Evolutionary conservation across 2,329 filamentous ascomycete species (phyloP).

Genomic region (Diatrype stigma): DNA sequence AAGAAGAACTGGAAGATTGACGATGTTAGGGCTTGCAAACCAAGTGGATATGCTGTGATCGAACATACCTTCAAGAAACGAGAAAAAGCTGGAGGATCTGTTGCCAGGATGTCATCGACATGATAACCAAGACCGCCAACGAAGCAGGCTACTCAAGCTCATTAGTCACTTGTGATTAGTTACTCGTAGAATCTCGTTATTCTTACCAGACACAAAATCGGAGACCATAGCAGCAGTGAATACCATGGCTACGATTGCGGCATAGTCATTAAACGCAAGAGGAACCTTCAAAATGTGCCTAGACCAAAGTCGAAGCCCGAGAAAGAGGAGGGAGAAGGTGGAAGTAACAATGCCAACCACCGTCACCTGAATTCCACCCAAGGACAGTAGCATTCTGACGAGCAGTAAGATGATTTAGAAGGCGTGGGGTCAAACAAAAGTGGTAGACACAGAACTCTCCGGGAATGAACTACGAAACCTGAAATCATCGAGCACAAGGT

Average conservation of each 20-base stretch:
- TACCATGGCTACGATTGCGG: conserved; percentile 6
- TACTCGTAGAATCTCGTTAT: too few relatives aligned
- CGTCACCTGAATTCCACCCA: neutral
- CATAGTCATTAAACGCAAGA: conserved; percentile 14
- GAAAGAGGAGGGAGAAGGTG: neutral
- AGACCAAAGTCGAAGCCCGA: conserved; percentile 12
- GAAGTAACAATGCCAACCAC: conserved; percentile 1
- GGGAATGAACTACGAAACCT: too few relatives aligned
- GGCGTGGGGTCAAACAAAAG: too few relatives aligned
- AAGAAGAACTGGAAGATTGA: neutral
- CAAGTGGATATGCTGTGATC: too few relatives aligned
- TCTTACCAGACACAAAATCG: neutral
- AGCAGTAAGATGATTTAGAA: too few relatives aligned
- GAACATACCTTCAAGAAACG: neutral
- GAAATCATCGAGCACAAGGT: too few relatives aligned
- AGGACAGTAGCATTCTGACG: conserved; percentile 3
- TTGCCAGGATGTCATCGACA: conserved; percentile 1
- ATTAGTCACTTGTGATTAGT: too few relatives aligned
- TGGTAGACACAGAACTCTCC: too few relatives aligned
- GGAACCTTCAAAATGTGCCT: neutral
- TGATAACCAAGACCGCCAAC: neutral
- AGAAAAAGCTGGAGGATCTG: neutral
- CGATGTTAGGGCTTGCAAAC: too few relatives aligned
- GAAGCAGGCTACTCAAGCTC: too few relatives aligned
- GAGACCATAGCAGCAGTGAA: neutral